Base-by-base conservation (phyloP, 768 basidiomycete species). In the Termitomyces sp. region DNA sequence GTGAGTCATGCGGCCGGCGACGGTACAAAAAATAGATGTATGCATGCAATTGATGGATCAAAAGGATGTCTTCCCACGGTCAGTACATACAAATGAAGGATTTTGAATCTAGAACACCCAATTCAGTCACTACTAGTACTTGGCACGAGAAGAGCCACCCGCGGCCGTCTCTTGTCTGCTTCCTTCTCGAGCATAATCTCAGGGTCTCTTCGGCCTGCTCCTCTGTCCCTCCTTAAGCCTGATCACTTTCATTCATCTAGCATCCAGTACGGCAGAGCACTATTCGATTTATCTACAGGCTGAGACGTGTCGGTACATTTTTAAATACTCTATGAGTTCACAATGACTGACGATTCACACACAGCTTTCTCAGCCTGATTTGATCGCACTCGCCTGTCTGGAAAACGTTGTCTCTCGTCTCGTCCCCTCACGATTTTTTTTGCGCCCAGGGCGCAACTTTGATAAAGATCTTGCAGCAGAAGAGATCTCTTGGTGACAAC, bases 401-500 rank as follows among this genome's bases (percentile, higher is more conserved):
- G 22, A 37, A 18, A 1, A 9, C 2, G 16, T 8, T 29, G 6
- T 1, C 9, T 39, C 18, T 51, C 8, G n/a, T n/a, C 9, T 18
- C 32, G 5, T 49, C 18, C 8, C 48, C 1, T n/a, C 4, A 14
- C 37, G 22, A 13, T n/a, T 13, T 51, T 18, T 18, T 37, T 36
- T 41, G n/a, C n/a, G n/a, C n/a, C n/a, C n/a, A n/a, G n/a, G n/a
- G n/a, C n/a, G n/a, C 14, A 16, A 37, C 16, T 37, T 14, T 20
- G 39, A n/a, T 39, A 39, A n/a, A n/a, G 16, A 27, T 27, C 27
- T 44, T 13, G 34, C 24, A 24, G 32, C n/a, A 18, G 37, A 10
- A 39, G 27, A 46, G n/a, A 57, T 20, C n/a, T 16, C 6, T 14
- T 26, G 20, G 12, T 39, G 12, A 9, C 61, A 61, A 63, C 63